phyloP scores from a whole-genome alignment of 306 rosid genomes.

The Cucurbita maxima region DNA sequence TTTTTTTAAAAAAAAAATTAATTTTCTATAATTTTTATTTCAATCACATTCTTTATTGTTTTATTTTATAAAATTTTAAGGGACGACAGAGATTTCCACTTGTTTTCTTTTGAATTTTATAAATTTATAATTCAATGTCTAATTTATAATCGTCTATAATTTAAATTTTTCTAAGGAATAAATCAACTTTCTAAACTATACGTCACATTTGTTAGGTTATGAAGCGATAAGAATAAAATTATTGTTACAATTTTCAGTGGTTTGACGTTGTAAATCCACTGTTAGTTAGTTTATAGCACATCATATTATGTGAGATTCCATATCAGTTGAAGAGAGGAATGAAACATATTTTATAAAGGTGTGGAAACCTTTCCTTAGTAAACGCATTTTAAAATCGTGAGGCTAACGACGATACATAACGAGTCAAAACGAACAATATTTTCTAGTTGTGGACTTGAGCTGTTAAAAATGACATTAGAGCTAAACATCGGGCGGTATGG shows the following conservation, averaged over 20 bases:
- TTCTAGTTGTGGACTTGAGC: no score
- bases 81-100: background rate
- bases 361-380: no score
- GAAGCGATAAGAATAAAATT: background rate
- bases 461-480: no score
- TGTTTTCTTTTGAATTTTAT: background rate
- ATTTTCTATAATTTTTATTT: background rate
- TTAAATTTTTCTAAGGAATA: background rate
- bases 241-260: no score
- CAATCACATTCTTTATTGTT: background rate
- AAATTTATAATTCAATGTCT: background rate
- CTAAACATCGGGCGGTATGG: no score
- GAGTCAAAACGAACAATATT: no score
- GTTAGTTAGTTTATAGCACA: background rate
- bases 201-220: background rate
- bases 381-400: no score
- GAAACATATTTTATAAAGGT: no score
- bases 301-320: background rate
- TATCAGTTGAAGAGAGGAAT: no score
- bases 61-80: background rate
- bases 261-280: background rate
- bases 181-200: background rate
- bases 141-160: no score
- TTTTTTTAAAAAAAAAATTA: background rate
- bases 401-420: no score